Evolutionary conservation across 192 early-diverging fungal species (phyloP), one percentile per base, ranked within the genome.

Genomic region (Umbelopsis sp.): DNA sequence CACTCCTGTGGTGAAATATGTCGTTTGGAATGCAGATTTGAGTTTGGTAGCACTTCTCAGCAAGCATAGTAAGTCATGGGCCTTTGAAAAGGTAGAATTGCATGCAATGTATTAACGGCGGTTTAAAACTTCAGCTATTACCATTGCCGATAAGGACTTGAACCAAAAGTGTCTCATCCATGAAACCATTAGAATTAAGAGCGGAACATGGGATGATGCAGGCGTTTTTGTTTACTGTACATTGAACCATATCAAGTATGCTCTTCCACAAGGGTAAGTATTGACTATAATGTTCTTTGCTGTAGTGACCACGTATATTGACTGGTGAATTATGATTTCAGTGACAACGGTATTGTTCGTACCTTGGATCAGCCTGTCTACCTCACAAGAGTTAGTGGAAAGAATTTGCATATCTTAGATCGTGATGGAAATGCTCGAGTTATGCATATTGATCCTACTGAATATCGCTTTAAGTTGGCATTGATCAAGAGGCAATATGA

Each of bases 161-260:
- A 93, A 96, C 74, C 96, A 98, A 81, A 84, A 90, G 12, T 90
- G 92, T 72, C 78, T 95, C 65, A 92, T 98, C 69, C 94, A 97
- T 79, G 98, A 99, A 79, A 98, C 95, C 22, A 98, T 99, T 69
- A 91, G 96, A 75, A 95, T 98, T 79, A 99, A 99, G 85, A 95
- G 95, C 72, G 97, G 94, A 15, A 91, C 92, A 50, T 98, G 96
- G 96, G 96, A 98, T 71, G 93, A 93, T 27, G 85, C 86, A 30
- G 93, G 94, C 25, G 89, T 98, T 16, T 92, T 99, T 71, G 76
- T 98, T 23, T 99, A 98, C 82, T 94, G 95, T 46, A 98, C 96
- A 11, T 88, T 98, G 52, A 99, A 99, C 82, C 98, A 99, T 77
- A 89, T 99, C 82, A 99, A 99, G 82, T 99, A 97, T 79, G 91